These are phyloP conservation scores for Melanopsichium pennsylvanicum DNA, from an alignment of 1,284 basidiomycete genomes.

Conservation along the genomic window DNA sequence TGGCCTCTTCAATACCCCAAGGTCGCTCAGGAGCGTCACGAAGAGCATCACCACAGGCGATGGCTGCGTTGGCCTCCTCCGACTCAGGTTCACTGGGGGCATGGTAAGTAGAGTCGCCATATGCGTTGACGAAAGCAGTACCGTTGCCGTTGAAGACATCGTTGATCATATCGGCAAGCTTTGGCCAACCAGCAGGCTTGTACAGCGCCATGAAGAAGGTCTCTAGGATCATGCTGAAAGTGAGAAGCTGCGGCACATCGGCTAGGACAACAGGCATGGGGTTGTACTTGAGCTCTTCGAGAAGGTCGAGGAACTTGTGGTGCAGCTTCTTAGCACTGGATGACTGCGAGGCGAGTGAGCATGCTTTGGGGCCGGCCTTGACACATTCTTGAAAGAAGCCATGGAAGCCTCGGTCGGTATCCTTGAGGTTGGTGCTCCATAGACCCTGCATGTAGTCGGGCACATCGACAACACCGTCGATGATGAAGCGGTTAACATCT, in stretches of 20 bases:
- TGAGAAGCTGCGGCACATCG: constrained; percentile 43
- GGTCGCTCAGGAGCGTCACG: constrained; percentile 9
- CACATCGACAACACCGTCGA: constrained; percentile 53
- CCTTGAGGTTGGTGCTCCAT: constrained; percentile 33
- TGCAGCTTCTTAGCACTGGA: constrained; percentile 22
- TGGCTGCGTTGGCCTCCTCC: constrained; percentile 27
- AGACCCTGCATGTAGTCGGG: constrained; percentile 39
- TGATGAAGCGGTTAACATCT: constrained; percentile 39
- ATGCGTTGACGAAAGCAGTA: constrained; percentile 31
- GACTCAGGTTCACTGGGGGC: constrained; percentile 23
- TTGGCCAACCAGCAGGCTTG: constrained; percentile 37
- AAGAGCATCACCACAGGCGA: constrained; percentile 41
- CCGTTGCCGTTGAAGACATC: constrained; percentile 40
- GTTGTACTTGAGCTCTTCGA: constrained; percentile 39
- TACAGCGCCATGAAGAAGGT: constrained; percentile 35
- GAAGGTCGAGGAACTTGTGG: constrained; percentile 27
- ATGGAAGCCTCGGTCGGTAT: constrained; percentile 33
- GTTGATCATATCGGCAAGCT: constrained; percentile 36
- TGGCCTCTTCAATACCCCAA: constrained; percentile 28
- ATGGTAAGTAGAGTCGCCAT: constrained; percentile 32
- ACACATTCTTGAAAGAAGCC: constrained; percentile 44
- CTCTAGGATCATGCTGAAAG: constrained; percentile 36
- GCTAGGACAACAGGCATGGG: constrained; percentile 34
- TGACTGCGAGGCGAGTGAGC: constrained; percentile 27
- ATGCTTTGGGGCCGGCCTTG: constrained; percentile 35